A percentile compares a stretch with the other conserved stretches of the same genome.
Evolutionary conservation across 164 flowering plant species (phyloP).

Genomic region (Chloranthus sessilifolius): DNA sequence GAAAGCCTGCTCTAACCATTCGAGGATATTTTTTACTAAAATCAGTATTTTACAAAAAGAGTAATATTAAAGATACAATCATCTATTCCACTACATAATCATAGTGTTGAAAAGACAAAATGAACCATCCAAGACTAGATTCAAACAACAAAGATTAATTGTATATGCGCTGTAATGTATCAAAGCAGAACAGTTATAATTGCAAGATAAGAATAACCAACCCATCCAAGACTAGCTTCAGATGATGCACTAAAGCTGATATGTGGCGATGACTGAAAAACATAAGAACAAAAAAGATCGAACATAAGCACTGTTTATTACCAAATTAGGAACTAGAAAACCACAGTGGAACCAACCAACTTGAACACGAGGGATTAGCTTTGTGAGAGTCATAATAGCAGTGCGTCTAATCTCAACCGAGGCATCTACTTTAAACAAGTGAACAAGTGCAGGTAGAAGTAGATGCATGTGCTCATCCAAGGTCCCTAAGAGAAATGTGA

Average conservation of each 20-base stretch:
- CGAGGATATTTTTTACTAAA: too few relatives aligned
- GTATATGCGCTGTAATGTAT: too few relatives aligned
- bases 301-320: background rate
- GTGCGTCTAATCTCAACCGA: constrained; percentile 77
- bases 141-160: too few relatives aligned
- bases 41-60: too few relatives aligned
- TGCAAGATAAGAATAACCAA: constrained; percentile 29
- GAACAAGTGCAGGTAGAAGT: constrained; percentile 91
- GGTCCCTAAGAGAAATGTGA: constrained; percentile 45
- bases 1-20: too few relatives aligned
- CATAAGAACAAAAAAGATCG: background rate
- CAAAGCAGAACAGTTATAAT: too few relatives aligned
- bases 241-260: constrained; percentile 88
- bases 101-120: too few relatives aligned
- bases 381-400: constrained; percentile 80
- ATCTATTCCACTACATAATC: too few relatives aligned
- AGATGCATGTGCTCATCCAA: constrained; percentile 99
- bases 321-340: background rate
- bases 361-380: constrained; percentile 94
- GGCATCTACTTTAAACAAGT: constrained; percentile 89
- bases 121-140: too few relatives aligned
- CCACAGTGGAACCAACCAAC: constrained; percentile 20
- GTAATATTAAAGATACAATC: too few relatives aligned
- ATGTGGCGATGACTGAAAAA: constrained; percentile 87
- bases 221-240: constrained; percentile 98